Base-by-base conservation (phyloP, 352 stramenopile genomes). In the Globisporangium takayamanum region DNA sequence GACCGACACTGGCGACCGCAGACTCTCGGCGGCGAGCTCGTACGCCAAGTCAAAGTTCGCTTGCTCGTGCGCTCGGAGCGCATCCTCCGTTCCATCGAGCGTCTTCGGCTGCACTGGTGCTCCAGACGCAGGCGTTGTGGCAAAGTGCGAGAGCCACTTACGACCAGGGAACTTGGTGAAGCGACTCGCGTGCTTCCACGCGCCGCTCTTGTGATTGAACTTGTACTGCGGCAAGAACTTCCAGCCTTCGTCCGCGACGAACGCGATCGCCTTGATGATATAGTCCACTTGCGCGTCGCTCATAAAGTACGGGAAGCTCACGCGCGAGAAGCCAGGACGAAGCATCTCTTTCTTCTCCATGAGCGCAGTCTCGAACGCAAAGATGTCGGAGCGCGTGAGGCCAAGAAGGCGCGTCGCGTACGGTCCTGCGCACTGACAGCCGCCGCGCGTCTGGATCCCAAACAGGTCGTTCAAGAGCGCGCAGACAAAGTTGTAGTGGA, bases 401-500 rank as follows among this genome's bases (percentile, higher is more conserved):
- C 96, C 96, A 2, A 99, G 80, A 37, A 99, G 62, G 0, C 75
- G 70, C 54, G 96, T 87, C 3, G 83, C 93, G 61, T 98, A 99
- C 0, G 94, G 95, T n/a, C 96, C 96, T 15, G 96, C 94, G 89
- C 78, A 64, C 65, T 86, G 86, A 95, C 69, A 76, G 1, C 70
- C 73, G 20, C 73, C 73, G 20, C 73, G 61, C 5, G 66, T 73
- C 45, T 80, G 97, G 25, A 99, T 88, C 4, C 97, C 97, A 70
- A 99, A 99, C 5, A 99, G 63, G 74, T 99, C 97, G 66, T 99
- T 99, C 2, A 99, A 72, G 50, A 99, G 71, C 20, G 95, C 93
- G 57, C 90, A 98, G 14, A 99, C 96, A 59, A 98, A 99, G 67
- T 99, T 98, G 76, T 97, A 99, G 69, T 99, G 97, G 42, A 99